Conservation (phyloP, 108 stramenopile genomes). For the Fragilariopsis cylindrus region DNA sequence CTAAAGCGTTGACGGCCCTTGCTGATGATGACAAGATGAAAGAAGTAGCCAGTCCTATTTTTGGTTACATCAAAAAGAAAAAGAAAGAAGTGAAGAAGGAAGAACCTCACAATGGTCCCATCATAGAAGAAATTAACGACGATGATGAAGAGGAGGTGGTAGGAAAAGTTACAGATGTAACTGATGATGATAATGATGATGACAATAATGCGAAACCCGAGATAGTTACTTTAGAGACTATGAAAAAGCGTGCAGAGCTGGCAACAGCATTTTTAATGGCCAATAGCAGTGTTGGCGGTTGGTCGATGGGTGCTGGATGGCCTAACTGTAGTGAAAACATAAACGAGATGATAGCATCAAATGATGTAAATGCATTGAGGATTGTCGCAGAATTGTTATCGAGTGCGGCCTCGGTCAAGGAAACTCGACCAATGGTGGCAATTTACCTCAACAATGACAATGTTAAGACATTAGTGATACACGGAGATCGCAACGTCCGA, state of each 20-base stretch:
- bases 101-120: slow-evolving; percentile 25
- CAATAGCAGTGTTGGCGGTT: slow-evolving; percentile 64
- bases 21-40: slow-evolving; percentile 53
- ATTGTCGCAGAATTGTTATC: slow-evolving; percentile 83
- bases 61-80: slow-evolving; percentile 42
- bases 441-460: slow-evolving; percentile 52
- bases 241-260: slow-evolving; percentile 67
- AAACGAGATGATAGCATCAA: slow-evolving; percentile 52
- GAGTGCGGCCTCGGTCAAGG: slow-evolving; percentile 73
- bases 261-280: slow-evolving; percentile 66
- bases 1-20: slow-evolving; percentile 42
- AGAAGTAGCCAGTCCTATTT: slow-evolving; percentile 42
- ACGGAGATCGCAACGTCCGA: slow-evolving; percentile 69
- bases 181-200: slow-evolving; percentile 22
- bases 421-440: slow-evolving; percentile 54
- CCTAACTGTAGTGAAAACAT: slow-evolving; percentile 47
- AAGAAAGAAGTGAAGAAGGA: slow-evolving; percentile 33
- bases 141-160: slow-evolving; percentile 46
- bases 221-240: slow-evolving; percentile 32
- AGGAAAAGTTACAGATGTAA: slow-evolving; percentile 32
- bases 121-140: slow-evolving; percentile 73
- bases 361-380: slow-evolving; percentile 67
- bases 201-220: neutral
- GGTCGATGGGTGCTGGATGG: slow-evolving; percentile 76
- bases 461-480: slow-evolving; percentile 55